Conservation (phyloP, 2,329 filamentous ascomycete species). For the Trichoderma sp. region DNA sequence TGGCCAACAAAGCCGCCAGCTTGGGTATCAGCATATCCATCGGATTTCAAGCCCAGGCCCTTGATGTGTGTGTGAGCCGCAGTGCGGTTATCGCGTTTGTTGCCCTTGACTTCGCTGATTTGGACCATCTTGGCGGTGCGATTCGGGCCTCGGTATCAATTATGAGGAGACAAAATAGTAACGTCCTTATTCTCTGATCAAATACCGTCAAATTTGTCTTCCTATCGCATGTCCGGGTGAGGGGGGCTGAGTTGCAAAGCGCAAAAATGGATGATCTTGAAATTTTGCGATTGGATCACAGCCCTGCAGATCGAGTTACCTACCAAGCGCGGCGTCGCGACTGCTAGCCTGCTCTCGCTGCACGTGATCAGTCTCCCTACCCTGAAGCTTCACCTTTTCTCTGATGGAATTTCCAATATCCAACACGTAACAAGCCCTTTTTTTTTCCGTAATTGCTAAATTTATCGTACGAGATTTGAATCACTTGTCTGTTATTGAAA, state of each 20-base stretch:
- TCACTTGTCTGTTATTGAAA: not conserved
- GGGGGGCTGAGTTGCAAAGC: not conserved
- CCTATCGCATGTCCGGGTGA: conserved; percentile 18
- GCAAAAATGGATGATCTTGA: conserved; percentile 28
- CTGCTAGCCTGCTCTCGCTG: conserved; percentile 29
- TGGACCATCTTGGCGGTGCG: conserved; percentile 67
- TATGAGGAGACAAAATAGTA: not conserved
- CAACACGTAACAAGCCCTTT: not conserved
- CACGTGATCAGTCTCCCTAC: conserved; percentile 36
- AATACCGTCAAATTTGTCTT: not conserved
- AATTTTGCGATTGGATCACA: conserved; percentile 41
- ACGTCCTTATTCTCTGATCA: not conserved
- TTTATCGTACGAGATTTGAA: not conserved
- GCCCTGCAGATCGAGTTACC: conserved; percentile 32
- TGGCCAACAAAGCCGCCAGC: conserved; percentile 89
- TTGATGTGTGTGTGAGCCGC: conserved; percentile 98
- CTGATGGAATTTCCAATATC: not conserved
- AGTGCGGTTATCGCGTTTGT: conserved; percentile 91
- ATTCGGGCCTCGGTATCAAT: not conserved
- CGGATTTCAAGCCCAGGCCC: conserved; percentile 80
- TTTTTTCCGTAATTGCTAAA: not conserved
- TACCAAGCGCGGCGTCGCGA: conserved; percentile 33
- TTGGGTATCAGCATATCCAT: conserved; percentile 82
- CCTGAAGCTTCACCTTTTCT: conserved; percentile 5
- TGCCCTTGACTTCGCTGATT: conserved; percentile 93